Percentiles rank a stretch among this genome's conserved stretches.
Evolutionary conservation across 2,329 filamentous ascomycete genomes (phyloP).

Genomic region (Fusarium chuoi): DNA sequence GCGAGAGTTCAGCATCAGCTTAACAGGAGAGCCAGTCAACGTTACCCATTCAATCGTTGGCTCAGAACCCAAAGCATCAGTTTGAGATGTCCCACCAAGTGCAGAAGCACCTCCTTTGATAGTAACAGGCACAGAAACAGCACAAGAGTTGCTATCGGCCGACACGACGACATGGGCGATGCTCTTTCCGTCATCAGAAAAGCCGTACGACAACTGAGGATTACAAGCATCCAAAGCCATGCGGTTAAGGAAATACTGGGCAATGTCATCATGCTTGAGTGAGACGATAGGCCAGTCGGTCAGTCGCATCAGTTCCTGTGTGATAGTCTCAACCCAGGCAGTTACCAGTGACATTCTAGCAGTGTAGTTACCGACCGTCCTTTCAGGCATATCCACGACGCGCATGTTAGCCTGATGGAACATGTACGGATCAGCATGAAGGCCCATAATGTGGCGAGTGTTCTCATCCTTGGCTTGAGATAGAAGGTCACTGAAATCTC

Average conservation of each 20-base stretch:
- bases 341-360: conserved; percentile 29
- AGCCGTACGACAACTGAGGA: conserved; percentile 21
- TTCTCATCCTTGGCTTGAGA: conserved; percentile 18
- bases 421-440: conserved; percentile 33
- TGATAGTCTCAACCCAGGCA: conserved; percentile 30
- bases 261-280: conserved; percentile 31
- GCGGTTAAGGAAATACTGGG: conserved; percentile 26
- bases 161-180: conserved; percentile 14
- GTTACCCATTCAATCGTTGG: conserved; percentile 32
- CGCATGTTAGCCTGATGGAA: conserved; percentile 37
- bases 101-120: conserved; percentile 9
- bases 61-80: conserved; percentile 24
- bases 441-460: conserved; percentile 17
- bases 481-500: conserved; percentile 16
- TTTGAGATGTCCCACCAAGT: not conserved
- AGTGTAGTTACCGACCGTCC: conserved; percentile 25
- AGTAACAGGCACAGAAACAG: conserved; percentile 22
- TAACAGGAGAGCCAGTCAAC: conserved; percentile 21
- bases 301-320: conserved; percentile 29
- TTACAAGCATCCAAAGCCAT: conserved; percentile 23
- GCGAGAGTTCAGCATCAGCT: not conserved
- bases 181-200: conserved; percentile 7
- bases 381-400: conserved; percentile 4
- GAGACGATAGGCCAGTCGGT: conserved; percentile 29
- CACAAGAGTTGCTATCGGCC: conserved; percentile 19